Conservation (phyloP, 257 asterid species). For the Cynanchum wilfordii region DNA sequence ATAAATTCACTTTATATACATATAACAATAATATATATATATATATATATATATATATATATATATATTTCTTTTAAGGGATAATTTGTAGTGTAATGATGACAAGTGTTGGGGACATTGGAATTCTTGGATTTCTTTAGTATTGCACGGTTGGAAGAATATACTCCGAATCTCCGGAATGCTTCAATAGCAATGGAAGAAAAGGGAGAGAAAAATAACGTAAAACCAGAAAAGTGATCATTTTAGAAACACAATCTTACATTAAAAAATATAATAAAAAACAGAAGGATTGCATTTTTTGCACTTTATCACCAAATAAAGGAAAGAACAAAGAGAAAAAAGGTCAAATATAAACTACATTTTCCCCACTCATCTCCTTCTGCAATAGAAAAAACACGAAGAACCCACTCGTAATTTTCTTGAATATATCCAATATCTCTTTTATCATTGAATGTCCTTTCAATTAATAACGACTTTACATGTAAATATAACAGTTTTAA, state of each 20-base stretch:
- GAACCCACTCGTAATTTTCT: no score
- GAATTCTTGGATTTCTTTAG: neutral
- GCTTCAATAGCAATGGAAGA: neutral
- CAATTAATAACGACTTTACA: no score
- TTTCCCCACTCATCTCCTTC: neutral
- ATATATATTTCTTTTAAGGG: no score
- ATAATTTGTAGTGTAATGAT: no score
- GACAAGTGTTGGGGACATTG: neutral
- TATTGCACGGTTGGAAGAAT: neutral
- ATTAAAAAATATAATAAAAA: neutral
- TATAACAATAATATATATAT: no score
- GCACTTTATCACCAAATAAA: neutral
- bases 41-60: no score
- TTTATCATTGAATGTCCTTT: no score
- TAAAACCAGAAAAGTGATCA: neutral
- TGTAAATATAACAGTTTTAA: no score
- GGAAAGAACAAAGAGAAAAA: neutral
- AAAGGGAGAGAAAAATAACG: neutral
- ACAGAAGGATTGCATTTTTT: constrained; percentile 2
- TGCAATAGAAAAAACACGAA: no score
- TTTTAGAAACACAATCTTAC: neutral
- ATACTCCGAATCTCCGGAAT: neutral
- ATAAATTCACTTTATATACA: no score
- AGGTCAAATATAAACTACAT: neutral
- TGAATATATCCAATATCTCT: no score